phyloP scores from a whole-genome alignment of 1,284 basidiomycete genomes.

The Caloboletus inedulis region DNA sequence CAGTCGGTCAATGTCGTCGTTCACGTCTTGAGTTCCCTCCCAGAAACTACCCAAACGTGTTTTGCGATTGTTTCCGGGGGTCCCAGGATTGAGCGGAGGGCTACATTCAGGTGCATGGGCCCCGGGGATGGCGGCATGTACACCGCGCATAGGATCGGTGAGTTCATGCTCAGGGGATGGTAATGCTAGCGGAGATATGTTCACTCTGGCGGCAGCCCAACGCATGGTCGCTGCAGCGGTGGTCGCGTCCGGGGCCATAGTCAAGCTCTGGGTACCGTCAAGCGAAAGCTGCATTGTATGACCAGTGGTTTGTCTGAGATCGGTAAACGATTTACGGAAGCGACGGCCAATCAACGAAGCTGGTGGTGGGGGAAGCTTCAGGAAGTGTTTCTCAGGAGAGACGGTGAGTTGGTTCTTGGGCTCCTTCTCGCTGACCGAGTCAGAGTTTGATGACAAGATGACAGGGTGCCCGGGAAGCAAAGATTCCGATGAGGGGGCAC shows the following conservation, averaged over 20 bases:
- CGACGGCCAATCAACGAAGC: slow-evolving; percentile 37
- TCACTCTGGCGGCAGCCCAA: slow-evolving; percentile 72
- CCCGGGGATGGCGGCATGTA: slow-evolving; percentile 66
- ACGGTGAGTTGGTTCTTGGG: slow-evolving; percentile 21
- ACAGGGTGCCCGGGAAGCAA: slow-evolving; percentile 4
- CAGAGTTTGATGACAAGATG: slow-evolving; percentile 11
- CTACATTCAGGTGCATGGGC: slow-evolving; percentile 44
- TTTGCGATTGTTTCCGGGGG: slow-evolving; percentile 52
- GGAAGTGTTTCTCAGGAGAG: slow-evolving; percentile 30
- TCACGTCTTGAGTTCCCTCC: slow-evolving; percentile 58
- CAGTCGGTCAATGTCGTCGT: slow-evolving; percentile 32
- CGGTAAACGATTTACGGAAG: slow-evolving; percentile 58
- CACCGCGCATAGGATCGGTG: slow-evolving; percentile 77
- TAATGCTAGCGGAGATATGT: slow-evolving; percentile 74
- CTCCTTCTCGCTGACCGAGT: slow-evolving; percentile 24
- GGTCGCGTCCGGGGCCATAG: slow-evolving; percentile 50
- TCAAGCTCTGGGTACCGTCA: slow-evolving; percentile 27
- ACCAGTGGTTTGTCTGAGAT: slow-evolving; percentile 37
- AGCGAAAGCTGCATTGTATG: slow-evolving; percentile 27
- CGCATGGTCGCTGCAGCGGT: slow-evolving; percentile 82
- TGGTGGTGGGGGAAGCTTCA: slow-evolving; percentile 27
- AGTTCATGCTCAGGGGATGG: slow-evolving; percentile 87
- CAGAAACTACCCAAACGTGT: slow-evolving; percentile 65
- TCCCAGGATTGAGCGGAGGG: slow-evolving; percentile 33
- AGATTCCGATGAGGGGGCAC: slow-evolving; percentile 14